Percentiles rank a stretch among this genome's conserved stretches.
Conservation (phyloP, 768 basidiomycete genomes). For the Tricholoma hemisulphureum region DNA sequence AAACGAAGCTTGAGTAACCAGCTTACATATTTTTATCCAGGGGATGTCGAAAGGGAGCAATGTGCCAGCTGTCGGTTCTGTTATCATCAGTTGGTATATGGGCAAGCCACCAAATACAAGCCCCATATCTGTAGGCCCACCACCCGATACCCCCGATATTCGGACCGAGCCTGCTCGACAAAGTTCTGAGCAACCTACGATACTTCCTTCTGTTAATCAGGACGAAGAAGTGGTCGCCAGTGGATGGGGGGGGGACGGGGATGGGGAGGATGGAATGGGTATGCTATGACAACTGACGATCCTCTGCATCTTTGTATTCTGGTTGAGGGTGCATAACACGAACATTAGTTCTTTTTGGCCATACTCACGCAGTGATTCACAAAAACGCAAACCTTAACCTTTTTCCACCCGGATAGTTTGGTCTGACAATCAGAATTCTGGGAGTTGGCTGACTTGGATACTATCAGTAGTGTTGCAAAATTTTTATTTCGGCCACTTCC, state of each 20-base stretch:
- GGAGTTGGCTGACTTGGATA: too few species aligned
- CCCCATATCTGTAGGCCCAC: conserved; percentile 17
- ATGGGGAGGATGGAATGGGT: conserved; percentile 75
- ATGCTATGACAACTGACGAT: conserved; percentile 41
- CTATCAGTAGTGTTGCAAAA: too few species aligned
- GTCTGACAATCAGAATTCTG: too few species aligned
- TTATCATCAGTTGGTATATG: conserved; percentile 68
- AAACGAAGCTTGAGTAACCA: background rate
- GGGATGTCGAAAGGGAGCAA: conserved; percentile 70
- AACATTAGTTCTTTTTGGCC: background rate
- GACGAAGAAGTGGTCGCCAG: conserved; percentile 66
- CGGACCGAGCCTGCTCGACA: conserved; percentile 14
- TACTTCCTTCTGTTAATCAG: conserved; percentile 34
- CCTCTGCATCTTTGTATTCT: background rate
- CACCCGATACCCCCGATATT: conserved; percentile 13
- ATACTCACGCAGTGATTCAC: background rate
- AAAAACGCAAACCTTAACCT: background rate
- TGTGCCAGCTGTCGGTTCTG: conserved; percentile 62
- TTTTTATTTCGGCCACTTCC: too few species aligned
- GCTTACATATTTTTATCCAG: conserved; percentile 34
- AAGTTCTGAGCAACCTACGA: conserved; percentile 25
- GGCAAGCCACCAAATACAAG: conserved; percentile 26
- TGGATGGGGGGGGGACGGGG: conserved; percentile 72
- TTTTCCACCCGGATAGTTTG: too few species aligned
- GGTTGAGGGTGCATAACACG: background rate